phyloP scores from a whole-genome alignment of 2,329 filamentous ascomycete species.

The Calonectria leucothoes region DNA sequence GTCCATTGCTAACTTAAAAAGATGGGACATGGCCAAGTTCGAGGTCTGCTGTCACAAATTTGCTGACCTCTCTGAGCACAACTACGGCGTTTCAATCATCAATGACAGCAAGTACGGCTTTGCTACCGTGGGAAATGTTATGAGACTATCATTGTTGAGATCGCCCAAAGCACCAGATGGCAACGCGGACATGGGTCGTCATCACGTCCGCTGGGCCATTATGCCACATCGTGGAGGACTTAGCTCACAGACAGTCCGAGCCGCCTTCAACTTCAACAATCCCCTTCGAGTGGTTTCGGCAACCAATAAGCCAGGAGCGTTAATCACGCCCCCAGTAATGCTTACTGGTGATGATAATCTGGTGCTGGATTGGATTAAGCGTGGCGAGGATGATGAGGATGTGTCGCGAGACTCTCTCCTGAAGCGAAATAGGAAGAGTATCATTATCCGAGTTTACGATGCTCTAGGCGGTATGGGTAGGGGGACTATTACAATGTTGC shows the following conservation, averaged over 20 bases:
- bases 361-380: constrained; percentile 90
- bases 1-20: constrained; percentile 32
- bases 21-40: constrained; percentile 98
- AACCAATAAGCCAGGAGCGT: constrained; percentile 38
- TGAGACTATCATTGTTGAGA: constrained; percentile 90
- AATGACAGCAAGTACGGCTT: constrained; percentile 99
- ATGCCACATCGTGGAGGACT: constrained; percentile 83
- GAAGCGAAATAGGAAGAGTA: not conserved
- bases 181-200: constrained; percentile 92
- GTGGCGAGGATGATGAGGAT: constrained; percentile 88
- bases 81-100: constrained; percentile 90
- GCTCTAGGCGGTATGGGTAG: not conserved
- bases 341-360: constrained; percentile 71
- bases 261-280: constrained; percentile 91
- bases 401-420: constrained; percentile 50
- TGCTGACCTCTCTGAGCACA: constrained; percentile 88
- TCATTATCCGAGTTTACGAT: not conserved
- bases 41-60: constrained; percentile 97
- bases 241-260: constrained; percentile 78
- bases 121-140: constrained; percentile 86
- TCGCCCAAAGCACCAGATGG: constrained; percentile 93
- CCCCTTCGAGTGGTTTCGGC: constrained; percentile 64
- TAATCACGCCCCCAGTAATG: constrained; percentile 64
- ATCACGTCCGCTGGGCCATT: constrained; percentile 90
- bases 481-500: not conserved